A percentile compares a stretch with the other conserved stretches of the same genome.
Evolutionary conservation across 352 stramenopile genomes (phyloP).

Genomic region (Phytopythium ostracodes): DNA sequence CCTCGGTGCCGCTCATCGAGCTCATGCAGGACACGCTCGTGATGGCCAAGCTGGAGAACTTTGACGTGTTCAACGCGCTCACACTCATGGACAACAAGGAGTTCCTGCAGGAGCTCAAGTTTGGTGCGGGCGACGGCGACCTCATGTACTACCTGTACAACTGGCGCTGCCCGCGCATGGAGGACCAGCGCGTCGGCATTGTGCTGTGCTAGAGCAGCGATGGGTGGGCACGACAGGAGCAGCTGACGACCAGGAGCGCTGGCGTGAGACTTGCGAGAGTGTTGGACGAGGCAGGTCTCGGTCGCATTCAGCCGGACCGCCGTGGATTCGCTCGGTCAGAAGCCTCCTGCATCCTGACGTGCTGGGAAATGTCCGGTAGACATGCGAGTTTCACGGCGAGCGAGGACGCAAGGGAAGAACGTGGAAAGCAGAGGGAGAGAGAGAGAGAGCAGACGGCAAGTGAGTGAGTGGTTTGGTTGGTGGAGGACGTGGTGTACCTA

Average conservation of each 20-base stretch:
- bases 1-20: constrained; percentile 36
- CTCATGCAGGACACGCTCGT: constrained; percentile 57
- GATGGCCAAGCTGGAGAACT: constrained; percentile 53
- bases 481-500: neutral
- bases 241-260: neutral
- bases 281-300: neutral
- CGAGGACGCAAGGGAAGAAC: neutral
- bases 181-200: constrained; percentile 40
- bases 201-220: constrained; percentile 38
- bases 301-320: neutral
- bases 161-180: constrained; percentile 66
- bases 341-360: neutral
- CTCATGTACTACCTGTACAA: constrained; percentile 82
- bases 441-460: neutral
- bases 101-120: constrained; percentile 59
- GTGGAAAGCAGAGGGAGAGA: neutral
- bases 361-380: neutral
- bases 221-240: neutral
- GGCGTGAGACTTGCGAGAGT: neutral
- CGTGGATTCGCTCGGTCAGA: neutral
- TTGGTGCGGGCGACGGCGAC: constrained; percentile 51
- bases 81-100: constrained; percentile 67
- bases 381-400: too few relatives aligned
- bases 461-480: neutral
- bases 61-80: constrained; percentile 75